Evolutionary conservation across 805 yeast genomes (phyloP).

Genomic region (Monosporozyma siamensis): DNA sequence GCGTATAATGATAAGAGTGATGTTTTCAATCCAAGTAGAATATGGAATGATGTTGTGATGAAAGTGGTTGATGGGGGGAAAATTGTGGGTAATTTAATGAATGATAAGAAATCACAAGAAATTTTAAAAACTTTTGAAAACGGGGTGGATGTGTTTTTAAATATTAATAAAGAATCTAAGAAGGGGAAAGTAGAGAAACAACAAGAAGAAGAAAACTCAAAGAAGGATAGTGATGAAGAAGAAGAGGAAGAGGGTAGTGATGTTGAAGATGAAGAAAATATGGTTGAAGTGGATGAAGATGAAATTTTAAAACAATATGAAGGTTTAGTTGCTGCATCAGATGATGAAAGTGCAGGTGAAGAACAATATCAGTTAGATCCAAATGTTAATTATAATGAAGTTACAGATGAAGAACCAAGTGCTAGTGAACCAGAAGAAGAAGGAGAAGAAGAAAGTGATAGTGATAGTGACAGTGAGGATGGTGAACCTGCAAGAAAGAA

Average conservation of each 20-base stretch:
- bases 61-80: slow-evolving; percentile 19
- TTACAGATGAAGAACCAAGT: slow-evolving; percentile 58
- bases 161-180: slow-evolving; percentile 20
- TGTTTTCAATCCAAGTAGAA: slow-evolving; percentile 38
- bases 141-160: slow-evolving; percentile 32
- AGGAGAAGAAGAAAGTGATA: slow-evolving; percentile 17
- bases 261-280: slow-evolving; percentile 7
- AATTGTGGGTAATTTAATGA: slow-evolving; percentile 36
- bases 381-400: slow-evolving; percentile 37
- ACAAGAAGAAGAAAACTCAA: slow-evolving; percentile 2
- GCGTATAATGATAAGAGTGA: slow-evolving; percentile 26
- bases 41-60: slow-evolving; percentile 31
- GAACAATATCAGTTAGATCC: slow-evolving; percentile 16
- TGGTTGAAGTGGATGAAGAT: slow-evolving; percentile 11
- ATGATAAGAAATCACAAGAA: slow-evolving; percentile 40
- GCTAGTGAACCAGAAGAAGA: slow-evolving; percentile 28
- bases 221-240: slow-evolving; percentile 11
- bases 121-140: slow-evolving; percentile 33
- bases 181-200: background rate
- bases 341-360: slow-evolving; percentile 33
- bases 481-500: slow-evolving; percentile 24
- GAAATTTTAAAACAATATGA: slow-evolving; percentile 28
- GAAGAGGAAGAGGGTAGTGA: slow-evolving; percentile 13
- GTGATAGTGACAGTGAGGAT: slow-evolving; percentile 38
- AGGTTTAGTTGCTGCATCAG: slow-evolving; percentile 32